Evolutionary conservation across 208 protist species (phyloP).

Genomic region (Phytomonas sp.): DNA sequence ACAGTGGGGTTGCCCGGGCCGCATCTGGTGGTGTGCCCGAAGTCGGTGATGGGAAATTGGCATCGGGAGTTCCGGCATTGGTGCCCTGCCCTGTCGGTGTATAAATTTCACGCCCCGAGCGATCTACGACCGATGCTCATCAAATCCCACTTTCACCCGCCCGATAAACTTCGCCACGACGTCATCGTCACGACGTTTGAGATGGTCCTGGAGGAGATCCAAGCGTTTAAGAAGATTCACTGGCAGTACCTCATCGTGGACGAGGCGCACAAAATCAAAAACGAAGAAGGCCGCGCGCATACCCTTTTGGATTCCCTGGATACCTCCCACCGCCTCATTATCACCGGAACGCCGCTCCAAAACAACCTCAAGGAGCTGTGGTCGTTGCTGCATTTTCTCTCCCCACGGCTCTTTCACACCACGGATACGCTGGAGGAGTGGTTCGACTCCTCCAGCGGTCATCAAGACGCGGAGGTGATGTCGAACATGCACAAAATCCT

Average conservation of each 20-base stretch:
- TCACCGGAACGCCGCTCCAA: constrained; percentile 97
- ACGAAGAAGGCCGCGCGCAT: constrained; percentile 74
- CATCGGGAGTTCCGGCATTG: constrained; percentile 95
- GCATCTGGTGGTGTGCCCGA: constrained; percentile 95
- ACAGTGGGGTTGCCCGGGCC: constrained; percentile 87
- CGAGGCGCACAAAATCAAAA: constrained; percentile 97
- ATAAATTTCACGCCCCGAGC: constrained; percentile 93
- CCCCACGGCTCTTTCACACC: constrained; percentile 87
- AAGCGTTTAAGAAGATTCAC: constrained; percentile 78
- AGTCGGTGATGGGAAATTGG: constrained; percentile 98
- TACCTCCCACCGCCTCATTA: constrained; percentile 90
- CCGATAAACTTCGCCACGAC: constrained; percentile 45
- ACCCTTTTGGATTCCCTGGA: constrained; percentile 56
- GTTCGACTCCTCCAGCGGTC: constrained; percentile 87
- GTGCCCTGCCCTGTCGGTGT: constrained; percentile 89
- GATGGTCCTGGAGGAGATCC: constrained; percentile 90
- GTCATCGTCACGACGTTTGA: constrained; percentile 98
- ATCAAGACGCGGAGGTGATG: constrained; percentile 76
- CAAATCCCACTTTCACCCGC: constrained; percentile 51
- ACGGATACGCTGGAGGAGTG: constrained; percentile 85
- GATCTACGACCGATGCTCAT: constrained; percentile 82
- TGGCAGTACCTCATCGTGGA: constrained; percentile 98
- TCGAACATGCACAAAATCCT: constrained; percentile 89
- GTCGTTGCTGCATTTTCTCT: constrained; percentile 93
- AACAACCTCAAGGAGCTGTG: constrained; percentile 97